Percentiles rank a stretch among this genome's conserved stretches.
Conservation (phyloP, 495 filamentous ascomycete species). For the Hypoxylon trugodes region DNA sequence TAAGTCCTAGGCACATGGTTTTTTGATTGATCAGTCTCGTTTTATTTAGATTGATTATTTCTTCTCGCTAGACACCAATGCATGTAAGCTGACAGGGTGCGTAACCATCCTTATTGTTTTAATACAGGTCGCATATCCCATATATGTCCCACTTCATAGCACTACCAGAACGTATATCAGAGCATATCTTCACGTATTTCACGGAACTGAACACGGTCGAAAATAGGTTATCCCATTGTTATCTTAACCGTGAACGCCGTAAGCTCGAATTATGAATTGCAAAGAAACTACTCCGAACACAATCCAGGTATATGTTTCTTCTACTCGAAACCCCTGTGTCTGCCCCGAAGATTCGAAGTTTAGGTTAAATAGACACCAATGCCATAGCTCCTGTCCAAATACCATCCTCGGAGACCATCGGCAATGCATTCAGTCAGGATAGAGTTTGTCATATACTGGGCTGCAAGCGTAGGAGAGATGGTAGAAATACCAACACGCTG, state of each 20-base stretch:
- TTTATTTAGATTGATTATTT: no score
- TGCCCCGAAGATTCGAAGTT: background rate
- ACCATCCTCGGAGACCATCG: slow-evolving; percentile 44
- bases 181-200: no score
- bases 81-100: no score
- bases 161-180: no score
- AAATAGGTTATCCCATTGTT: no score
- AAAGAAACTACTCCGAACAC: background rate
- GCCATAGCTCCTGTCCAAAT: slow-evolving; percentile 33
- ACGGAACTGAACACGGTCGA: no score
- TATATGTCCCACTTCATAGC: no score
- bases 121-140: background rate
- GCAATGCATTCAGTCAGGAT: slow-evolving; percentile 42
- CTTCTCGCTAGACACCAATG: no score
- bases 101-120: background rate
- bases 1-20: background rate
- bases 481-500: slow-evolving; percentile 33
- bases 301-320: background rate
- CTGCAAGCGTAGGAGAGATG: slow-evolving; percentile 36
- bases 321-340: background rate
- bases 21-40: no score
- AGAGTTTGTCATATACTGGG: slow-evolving; percentile 37
- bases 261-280: background rate
- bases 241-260: no score
- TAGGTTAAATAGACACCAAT: slow-evolving; percentile 42